Evolutionary conservation across 208 protist species (phyloP), one percentile per base, ranked within the genome.

Genomic region (Leishmania lainsoni): DNA sequence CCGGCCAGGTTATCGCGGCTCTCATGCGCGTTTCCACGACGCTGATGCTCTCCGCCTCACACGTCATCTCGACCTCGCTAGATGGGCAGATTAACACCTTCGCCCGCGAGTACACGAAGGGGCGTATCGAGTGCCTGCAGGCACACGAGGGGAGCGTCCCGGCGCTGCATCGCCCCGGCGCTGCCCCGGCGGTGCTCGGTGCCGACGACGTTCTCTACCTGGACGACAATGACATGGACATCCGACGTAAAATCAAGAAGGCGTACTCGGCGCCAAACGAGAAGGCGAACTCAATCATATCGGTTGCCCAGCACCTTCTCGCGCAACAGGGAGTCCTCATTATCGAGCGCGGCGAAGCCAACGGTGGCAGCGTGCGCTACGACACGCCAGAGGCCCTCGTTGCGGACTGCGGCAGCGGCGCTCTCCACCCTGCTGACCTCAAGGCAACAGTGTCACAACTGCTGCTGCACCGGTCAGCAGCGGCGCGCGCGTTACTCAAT

Each of bases 131-230:
- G 49, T 74, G 76, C 45, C 69, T 92, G 56, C 61, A 86, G 20
- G 72, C 84, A 14, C 35, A 26, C 59, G 88, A 88, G 69, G 88
- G 79, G 0, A 59, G 87, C 14, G 87, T 98, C 71, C 97, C 97
- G 32, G 84, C 98, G 1, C 91, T 98, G 48, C 87, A 98, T 83
- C 96, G 98, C 35, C 88, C 90, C 9, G 91, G 90, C 66, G 85
- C 83, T 6, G 79, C 76, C 22, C 85, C 83, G 22, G 79, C 93
- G 35, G 82, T 86, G 20, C 98, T 99, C 65, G 97, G 96, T 79
- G 89, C 91, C 17, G 99, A 99, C 81, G 96, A 98, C 48, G 93
- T 99, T 48, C 96, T 99, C 39, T 99, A 98, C 86, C 95, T 99
- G 80, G 99, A 99, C 81, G 99, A 99, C 84, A 91, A 88, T 42